Evolutionary conservation across 345 rosid genomes (phyloP), one percentile per base, ranked within the genome.

Genomic region (Eucalyptus lansdowneana): DNA sequence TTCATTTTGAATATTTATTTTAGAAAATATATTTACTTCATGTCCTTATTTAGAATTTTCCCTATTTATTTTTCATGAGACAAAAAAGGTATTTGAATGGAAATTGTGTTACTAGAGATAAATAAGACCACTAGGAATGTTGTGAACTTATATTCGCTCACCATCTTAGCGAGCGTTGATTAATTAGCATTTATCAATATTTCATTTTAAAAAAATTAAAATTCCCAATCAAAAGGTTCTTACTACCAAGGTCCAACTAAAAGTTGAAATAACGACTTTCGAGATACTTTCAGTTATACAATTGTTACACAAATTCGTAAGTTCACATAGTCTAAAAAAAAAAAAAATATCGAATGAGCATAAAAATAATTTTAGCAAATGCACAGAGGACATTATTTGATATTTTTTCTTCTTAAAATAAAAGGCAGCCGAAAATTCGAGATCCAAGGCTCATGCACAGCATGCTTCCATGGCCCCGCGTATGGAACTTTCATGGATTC

Each of bases 21-120:
- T 4, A 45, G 0, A 9, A 45, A 45, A 45, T 45, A 45, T 45
- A 45, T 45, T 45, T 0, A 45, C 11, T 45, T 45, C 11, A 45
- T 4, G 11, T 45, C 11, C 11, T 45, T 45, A 45, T 45, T 45
- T 45, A 9, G 1, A 45, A 45, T 3, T 45, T 45, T 3, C 0
- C 47, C 47, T 4, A 45, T 45, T 45, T 25, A 60, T 60, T 27
- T 60, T 27, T 11, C 2, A 6, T 2, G 0, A 60, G 1, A 25
- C 11, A 10, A 9, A 24, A 2, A 7, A 0, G 3, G 2, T 24
- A 2, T 56, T 56, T 22, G 6, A 24, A 56, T 10, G 6, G 5
- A 56, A 56, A 56, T 56, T 4, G 2, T 24, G 1, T 56, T 10
- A 2, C 5, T 9, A 2, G 6, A 9, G 13, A 10, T 56, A 9